A percentile compares a stretch with the other conserved stretches of the same genome.
Evolutionary conservation across 306 rosid species (phyloP).

Genomic region (Castanea sativa): DNA sequence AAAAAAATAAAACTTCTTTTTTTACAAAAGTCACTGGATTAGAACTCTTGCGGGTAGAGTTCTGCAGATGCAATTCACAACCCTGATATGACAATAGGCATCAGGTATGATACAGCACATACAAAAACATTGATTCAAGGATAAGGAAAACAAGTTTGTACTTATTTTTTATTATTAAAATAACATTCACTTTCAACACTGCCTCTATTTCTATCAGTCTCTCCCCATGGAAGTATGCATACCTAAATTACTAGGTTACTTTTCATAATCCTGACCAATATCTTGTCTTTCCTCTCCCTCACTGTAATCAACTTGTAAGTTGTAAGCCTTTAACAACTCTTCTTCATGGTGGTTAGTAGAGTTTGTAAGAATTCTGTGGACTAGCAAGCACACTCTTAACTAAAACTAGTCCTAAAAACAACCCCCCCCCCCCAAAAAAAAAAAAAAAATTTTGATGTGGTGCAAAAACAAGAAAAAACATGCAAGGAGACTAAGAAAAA

Average conservation of each 20-base stretch:
- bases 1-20: not conserved
- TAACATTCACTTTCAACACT: not conserved
- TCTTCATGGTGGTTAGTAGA: not conserved
- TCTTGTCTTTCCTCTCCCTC: not conserved
- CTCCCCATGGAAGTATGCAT: not conserved
- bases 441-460: not conserved
- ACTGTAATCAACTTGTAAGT: not conserved
- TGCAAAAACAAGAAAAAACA: not conserved
- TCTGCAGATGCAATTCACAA: not conserved
- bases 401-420: not conserved
- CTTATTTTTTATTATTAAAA: not conserved
- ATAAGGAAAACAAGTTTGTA: not conserved
- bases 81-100: not conserved
- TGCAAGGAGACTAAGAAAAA: not conserved
- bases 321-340: not conserved
- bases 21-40: not conserved
- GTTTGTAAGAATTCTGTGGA: not conserved
- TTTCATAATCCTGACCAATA: not conserved
- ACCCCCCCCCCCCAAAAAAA: not conserved
- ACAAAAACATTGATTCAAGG: not conserved
- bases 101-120: not conserved
- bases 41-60: not conserved
- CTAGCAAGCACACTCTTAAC: not conserved
- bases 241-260: slow-evolving; percentile 2
- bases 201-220: not conserved